phyloP scores from a whole-genome alignment of 192 early-diverging fungal genomes.

The Mortierella claussenii region DNA sequence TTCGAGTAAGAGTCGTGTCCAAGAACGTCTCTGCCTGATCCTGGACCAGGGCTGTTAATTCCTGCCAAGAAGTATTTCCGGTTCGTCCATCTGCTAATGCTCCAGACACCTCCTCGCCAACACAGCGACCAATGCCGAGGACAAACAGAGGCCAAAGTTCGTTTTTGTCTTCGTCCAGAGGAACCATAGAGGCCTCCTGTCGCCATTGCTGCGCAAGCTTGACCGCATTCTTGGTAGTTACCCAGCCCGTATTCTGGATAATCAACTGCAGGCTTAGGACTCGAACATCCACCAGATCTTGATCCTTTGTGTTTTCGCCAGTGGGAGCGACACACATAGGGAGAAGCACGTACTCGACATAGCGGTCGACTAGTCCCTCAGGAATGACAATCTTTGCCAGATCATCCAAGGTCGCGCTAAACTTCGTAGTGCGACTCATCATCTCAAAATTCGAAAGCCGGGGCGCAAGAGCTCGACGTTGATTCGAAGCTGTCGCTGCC shows the following conservation, averaged over 20 bases:
- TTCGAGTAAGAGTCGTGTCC: conserved; percentile 19
- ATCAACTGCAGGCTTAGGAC: conserved; percentile 17
- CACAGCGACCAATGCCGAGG: conserved; percentile 10
- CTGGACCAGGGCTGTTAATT: conserved; percentile 23
- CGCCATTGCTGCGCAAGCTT: conserved; percentile 28
- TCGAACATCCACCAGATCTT: conserved; percentile 27
- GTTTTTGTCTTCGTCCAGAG: conserved; percentile 12
- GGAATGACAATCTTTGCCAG: conserved; percentile 17
- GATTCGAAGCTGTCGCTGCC: conserved; percentile 4
- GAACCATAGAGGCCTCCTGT: conserved; percentile 4
- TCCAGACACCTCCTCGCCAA: conserved; percentile 19
- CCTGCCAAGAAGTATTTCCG: conserved; percentile 21
- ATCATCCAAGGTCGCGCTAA: conserved; percentile 16
- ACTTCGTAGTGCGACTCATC: background rate
- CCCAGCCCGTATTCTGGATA: conserved; percentile 10
- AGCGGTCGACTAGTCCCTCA: conserved; percentile 16
- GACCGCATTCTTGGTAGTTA: conserved; percentile 18
- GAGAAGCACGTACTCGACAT: conserved; percentile 25
- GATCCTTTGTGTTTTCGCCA: conserved; percentile 5
- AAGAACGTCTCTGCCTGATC: conserved; percentile 30
- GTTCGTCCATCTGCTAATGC: conserved; percentile 6
- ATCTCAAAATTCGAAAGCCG: background rate
- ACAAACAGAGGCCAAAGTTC: conserved; percentile 12
- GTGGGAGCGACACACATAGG: conserved; percentile 21
- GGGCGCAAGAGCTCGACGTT: background rate